Percentiles rank a stretch among this genome's conserved stretches.
Conservation (phyloP, 257 asterid species). For the Solanum lycopersicoides region DNA sequence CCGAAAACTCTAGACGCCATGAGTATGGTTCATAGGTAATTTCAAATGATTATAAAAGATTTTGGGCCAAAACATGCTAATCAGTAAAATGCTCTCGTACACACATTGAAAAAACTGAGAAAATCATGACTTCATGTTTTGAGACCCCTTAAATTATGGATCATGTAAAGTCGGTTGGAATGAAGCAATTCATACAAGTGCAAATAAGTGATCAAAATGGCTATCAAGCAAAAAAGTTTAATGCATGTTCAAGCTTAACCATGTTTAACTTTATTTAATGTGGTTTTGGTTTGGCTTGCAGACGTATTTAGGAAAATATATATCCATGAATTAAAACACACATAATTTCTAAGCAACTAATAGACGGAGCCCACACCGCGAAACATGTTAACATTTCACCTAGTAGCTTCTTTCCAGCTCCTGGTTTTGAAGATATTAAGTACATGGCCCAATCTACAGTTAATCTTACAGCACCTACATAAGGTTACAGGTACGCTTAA, state of each 20-base stretch:
- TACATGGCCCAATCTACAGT: neutral
- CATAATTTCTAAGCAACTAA: neutral
- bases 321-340: neutral
- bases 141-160: too few species aligned
- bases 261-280: neutral
- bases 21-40: too few species aligned
- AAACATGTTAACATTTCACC: neutral
- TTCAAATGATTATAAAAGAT: neutral
- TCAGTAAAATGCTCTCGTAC: neutral
- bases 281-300: neutral
- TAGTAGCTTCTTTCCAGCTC: neutral
- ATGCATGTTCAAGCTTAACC: neutral
- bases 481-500: neutral
- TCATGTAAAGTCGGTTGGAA: neutral
- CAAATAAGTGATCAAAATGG: neutral
- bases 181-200: neutral
- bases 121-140: neutral
- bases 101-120: neutral
- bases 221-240: neutral
- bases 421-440: neutral
- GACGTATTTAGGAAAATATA: neutral
- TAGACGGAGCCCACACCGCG: neutral
- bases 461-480: neutral
- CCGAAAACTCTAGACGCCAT: too few species aligned
- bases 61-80: neutral